Percentiles rank a stretch among this genome's conserved stretches.
Evolutionary conservation across 352 stramenopile species (phyloP).

Genomic region (Pseudoperonospora humuli): DNA sequence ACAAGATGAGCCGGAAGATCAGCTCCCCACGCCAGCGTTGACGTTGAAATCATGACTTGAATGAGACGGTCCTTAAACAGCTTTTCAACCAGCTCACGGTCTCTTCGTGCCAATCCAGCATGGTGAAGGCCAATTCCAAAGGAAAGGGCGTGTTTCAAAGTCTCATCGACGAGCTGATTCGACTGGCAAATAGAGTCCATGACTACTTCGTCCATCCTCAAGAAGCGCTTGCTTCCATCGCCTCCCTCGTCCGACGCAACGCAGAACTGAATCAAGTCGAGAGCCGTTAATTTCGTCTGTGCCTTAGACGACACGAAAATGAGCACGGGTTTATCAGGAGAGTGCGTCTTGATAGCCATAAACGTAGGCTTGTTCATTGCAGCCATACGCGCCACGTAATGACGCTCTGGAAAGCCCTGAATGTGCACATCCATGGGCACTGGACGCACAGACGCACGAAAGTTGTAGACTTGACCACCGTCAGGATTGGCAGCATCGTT

Average conservation of each 20-base stretch:
- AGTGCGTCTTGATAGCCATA: constrained; percentile 94
- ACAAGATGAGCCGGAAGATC: constrained; percentile 98
- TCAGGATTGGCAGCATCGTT: constrained; percentile 25
- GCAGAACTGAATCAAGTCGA: constrained; percentile 95
- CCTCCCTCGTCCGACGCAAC: constrained; percentile 62
- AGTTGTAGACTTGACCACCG: constrained; percentile 89
- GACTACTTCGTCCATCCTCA: constrained; percentile 87
- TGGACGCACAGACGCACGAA: constrained; percentile 91
- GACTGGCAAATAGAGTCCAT: constrained; percentile 84
- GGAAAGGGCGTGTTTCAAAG: constrained; percentile 91
- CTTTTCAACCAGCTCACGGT: constrained; percentile 95
- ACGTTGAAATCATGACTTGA: constrained; percentile 91
- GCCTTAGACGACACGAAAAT: constrained; percentile 98
- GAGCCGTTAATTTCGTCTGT: constrained; percentile 95
- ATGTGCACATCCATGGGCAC: constrained; percentile 96
- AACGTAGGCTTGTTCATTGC: constrained; percentile 99
- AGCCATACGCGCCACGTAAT: constrained; percentile 97
- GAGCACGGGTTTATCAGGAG: constrained; percentile 88
- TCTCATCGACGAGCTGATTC: constrained; percentile 83
- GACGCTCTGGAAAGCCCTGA: constrained; percentile 93
- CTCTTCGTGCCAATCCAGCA: constrained; percentile 76
- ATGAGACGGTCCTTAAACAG: constrained; percentile 96
- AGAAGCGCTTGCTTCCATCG: constrained; percentile 89
- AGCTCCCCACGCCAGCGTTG: constrained; percentile 91
- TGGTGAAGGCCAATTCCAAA: constrained; percentile 99